Evolutionary conservation across 257 asterid genomes (phyloP).

Genomic region (Thymus quinquecostatus): DNA sequence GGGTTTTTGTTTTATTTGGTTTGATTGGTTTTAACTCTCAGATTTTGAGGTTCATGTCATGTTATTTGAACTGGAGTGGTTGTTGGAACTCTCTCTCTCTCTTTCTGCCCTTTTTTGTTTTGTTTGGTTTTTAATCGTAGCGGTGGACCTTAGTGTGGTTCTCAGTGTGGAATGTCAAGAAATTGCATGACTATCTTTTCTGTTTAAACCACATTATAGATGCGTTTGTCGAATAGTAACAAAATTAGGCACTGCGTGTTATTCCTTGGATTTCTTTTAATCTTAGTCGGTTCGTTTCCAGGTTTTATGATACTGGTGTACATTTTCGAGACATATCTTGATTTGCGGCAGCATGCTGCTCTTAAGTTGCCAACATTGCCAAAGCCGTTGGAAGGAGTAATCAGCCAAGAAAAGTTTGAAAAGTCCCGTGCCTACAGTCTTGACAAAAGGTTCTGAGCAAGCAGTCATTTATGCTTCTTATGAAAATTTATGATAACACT

Average conservation of each 20-base stretch:
- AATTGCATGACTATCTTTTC: neutral
- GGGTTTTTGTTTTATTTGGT: slow-evolving; percentile 31
- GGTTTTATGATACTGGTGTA: slow-evolving; percentile 93
- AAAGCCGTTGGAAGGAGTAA: slow-evolving; percentile 79
- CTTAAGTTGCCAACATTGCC: slow-evolving; percentile 89
- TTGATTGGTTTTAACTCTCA: neutral
- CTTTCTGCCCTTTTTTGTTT: neutral
- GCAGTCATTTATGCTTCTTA: slow-evolving; percentile 19
- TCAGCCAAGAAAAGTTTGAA: slow-evolving; percentile 91
- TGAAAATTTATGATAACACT: slow-evolving; percentile 8
- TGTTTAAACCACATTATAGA: neutral
- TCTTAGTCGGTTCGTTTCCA: slow-evolving; percentile 40
- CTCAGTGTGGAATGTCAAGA: slow-evolving; percentile 7
- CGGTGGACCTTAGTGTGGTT: slow-evolving; percentile 13
- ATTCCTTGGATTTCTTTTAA: neutral
- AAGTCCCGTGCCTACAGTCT: slow-evolving; percentile 94
- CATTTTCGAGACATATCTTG: slow-evolving; percentile 83
- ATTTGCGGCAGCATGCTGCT: slow-evolving; percentile 85
- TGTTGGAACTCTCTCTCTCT: neutral
- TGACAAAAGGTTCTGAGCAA: slow-evolving; percentile 80
- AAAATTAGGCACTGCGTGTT: neutral
- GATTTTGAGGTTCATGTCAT: neutral
- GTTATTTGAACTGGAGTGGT: neutral
- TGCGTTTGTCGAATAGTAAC: slow-evolving; percentile 1
- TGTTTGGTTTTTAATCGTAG: neutral